A percentile compares a stretch with the other conserved stretches of the same genome.
phyloP scores from a whole-genome alignment of 306 rosid species.

The Coriaria nepalensis region DNA sequence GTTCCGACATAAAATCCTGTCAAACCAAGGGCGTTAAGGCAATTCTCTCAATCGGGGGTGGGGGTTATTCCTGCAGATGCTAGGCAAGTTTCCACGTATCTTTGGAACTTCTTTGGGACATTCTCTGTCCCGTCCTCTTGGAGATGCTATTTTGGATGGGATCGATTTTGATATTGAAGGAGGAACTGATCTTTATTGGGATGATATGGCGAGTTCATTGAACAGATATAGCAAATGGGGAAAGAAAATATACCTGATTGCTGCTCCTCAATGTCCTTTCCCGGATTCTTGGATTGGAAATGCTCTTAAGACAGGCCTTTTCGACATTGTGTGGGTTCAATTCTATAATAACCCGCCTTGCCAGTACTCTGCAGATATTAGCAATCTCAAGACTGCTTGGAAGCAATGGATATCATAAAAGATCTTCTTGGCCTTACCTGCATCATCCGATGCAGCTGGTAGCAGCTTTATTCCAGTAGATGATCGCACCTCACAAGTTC shows the following conservation, averaged over 20 bases:
- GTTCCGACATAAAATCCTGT: conserved; percentile 29
- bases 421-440: conserved; percentile 45
- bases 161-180: conserved; percentile 54
- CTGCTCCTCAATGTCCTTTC: conserved; percentile 53
- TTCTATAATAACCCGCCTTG: conserved; percentile 51
- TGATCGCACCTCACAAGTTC: conserved; percentile 28
- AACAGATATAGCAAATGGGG: conserved; percentile 20
- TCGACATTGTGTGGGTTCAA: conserved; percentile 54
- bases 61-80: conserved; percentile 39
- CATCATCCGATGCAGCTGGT: conserved; percentile 39
- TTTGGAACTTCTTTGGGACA: conserved; percentile 58
- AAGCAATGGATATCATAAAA: conserved; percentile 29
- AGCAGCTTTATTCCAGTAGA: conserved; percentile 35
- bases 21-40: conserved; percentile 37
- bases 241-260: conserved; percentile 37
- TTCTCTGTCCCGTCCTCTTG: conserved; percentile 36
- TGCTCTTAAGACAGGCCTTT: conserved; percentile 40
- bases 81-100: conserved; percentile 29
- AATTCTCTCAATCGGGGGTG: conserved; percentile 46
- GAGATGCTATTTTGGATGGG: conserved; percentile 42
- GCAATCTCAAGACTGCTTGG: conserved; percentile 34
- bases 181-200: conserved; percentile 40
- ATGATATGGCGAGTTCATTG: conserved; percentile 37
- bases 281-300: conserved; percentile 45
- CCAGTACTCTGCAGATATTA: conserved; percentile 30